Conservation (phyloP, 257 asterid species). For the Hygrophila difformis region DNA sequence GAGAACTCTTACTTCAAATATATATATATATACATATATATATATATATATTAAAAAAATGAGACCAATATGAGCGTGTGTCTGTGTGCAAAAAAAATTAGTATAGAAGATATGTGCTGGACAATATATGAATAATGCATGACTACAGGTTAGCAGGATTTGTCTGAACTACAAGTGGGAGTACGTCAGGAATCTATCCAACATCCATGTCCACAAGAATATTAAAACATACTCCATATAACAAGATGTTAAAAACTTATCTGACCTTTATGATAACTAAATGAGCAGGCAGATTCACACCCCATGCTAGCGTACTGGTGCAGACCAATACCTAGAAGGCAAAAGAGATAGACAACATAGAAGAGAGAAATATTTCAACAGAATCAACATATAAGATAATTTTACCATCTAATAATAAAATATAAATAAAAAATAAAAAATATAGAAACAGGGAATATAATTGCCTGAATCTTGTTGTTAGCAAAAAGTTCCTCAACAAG, state of each 20-base stretch:
- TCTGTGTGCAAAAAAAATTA: too few species aligned
- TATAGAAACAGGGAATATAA: conserved; percentile 16
- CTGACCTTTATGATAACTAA: conserved; percentile 90
- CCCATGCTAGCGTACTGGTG: conserved; percentile 99
- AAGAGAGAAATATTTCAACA: conserved; percentile 13
- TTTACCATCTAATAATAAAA: too few species aligned
- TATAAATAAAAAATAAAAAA: conserved; percentile 8
- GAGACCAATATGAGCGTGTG: too few species aligned
- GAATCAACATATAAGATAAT: conserved; percentile 9
- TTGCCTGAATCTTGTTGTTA: conserved; percentile 91
- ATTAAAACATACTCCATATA: background rate
- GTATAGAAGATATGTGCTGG: background rate
- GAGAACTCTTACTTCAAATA: too few species aligned
- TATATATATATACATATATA: too few species aligned
- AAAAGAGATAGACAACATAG: conserved; percentile 11
- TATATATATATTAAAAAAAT: too few species aligned
- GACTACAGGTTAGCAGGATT: too few species aligned
- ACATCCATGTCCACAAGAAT: too few species aligned
- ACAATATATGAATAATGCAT: too few species aligned
- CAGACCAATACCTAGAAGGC: conserved; percentile 75
- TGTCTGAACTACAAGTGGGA: too few species aligned
- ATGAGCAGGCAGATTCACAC: conserved; percentile 99
- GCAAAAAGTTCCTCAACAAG: conserved; percentile 97
- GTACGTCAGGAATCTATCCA: too few species aligned
- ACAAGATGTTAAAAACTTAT: conserved; percentile 6